Conservation (phyloP, 805 yeast genomes). For the Starmerella apis region DNA sequence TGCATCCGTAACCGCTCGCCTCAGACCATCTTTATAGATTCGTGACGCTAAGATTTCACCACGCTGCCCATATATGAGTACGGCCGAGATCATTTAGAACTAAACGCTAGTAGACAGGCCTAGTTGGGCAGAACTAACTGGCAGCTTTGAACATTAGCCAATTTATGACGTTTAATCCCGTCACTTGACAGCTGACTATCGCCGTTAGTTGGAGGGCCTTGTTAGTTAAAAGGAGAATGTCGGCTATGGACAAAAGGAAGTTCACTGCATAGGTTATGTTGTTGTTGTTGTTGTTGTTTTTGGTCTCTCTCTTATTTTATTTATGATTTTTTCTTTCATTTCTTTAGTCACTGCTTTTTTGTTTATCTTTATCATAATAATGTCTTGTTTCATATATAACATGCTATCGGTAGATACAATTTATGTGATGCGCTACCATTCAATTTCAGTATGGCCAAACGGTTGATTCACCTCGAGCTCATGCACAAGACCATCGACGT, state of each 20-base stretch:
- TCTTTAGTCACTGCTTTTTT: too few species aligned
- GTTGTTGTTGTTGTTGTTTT: too few species aligned
- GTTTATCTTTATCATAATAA: too few species aligned
- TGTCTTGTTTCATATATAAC: too few species aligned
- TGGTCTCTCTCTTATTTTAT: too few species aligned
- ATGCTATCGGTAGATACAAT: too few species aligned
- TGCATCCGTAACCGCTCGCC: conserved; percentile 71
- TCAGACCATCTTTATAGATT: conserved; percentile 61
- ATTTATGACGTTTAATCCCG: not conserved
- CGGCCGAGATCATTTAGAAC: conserved; percentile 62
- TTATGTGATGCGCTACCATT: conserved; percentile 42
- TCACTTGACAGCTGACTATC: not conserved
- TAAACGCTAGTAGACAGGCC: not conserved
- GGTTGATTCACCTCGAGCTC: conserved; percentile 41
- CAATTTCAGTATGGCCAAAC: conserved; percentile 40
- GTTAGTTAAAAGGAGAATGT: too few species aligned
- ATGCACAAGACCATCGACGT: conserved; percentile 39
- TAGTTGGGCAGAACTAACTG: too few species aligned
- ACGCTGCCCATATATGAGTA: conserved; percentile 64
- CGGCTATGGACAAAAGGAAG: too few species aligned
- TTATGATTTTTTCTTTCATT: too few species aligned
- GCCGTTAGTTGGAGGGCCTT: not conserved
- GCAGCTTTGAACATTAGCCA: not conserved
- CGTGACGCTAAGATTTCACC: conserved; percentile 79
- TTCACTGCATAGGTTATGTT: too few species aligned